These are phyloP conservation scores for Phyllosticta citrichinensis DNA, from an alignment of 2,329 filamentous ascomycete species.

Conservation along the genomic window DNA sequence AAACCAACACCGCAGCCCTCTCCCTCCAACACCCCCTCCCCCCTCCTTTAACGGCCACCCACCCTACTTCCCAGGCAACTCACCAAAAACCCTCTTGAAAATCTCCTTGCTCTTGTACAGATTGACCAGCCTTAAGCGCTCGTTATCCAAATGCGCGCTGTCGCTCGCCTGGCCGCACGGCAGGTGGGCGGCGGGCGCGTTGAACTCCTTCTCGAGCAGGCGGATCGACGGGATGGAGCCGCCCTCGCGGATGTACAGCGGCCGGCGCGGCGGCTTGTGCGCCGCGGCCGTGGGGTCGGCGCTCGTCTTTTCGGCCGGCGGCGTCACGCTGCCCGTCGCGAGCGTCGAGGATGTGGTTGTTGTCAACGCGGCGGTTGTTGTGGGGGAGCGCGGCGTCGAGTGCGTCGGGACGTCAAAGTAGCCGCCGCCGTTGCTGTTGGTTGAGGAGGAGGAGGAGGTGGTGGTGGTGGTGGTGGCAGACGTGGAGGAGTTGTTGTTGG, in stretches of 20 bases:
- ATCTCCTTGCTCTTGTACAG: slow-evolving; percentile 87
- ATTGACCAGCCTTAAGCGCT: slow-evolving; percentile 80
- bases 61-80: slow-evolving; percentile 38
- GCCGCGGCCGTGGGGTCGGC: slow-evolving; percentile 17
- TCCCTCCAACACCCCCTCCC: too few species aligned
- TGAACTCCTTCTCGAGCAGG: slow-evolving; percentile 90
- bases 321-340: slow-evolving; percentile 33
- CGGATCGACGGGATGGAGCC: slow-evolving; percentile 91
- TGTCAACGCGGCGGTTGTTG: slow-evolving; percentile 43
- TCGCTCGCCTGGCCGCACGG: slow-evolving; percentile 94
- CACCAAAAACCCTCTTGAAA: slow-evolving; percentile 73
- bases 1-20: too few species aligned
- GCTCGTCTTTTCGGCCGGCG: slow-evolving; percentile 16
- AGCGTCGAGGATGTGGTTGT: slow-evolving; percentile 43
- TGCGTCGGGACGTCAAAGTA: not conserved
- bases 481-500: slow-evolving; percentile 13
- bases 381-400: slow-evolving; percentile 30
- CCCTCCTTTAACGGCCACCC: not conserved
- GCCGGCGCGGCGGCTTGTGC: slow-evolving; percentile 38
- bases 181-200: slow-evolving; percentile 80
- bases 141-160: slow-evolving; percentile 87
- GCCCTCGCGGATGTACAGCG: slow-evolving; percentile 89
- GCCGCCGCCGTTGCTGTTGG: not conserved
- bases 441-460: too few species aligned
- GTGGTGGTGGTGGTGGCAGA: slow-evolving; percentile 10